Evolutionary conservation across 176 grass and related monocot species (phyloP), one percentile per base, ranked within the genome.

Genomic region (Aegilops sharonensis): DNA sequence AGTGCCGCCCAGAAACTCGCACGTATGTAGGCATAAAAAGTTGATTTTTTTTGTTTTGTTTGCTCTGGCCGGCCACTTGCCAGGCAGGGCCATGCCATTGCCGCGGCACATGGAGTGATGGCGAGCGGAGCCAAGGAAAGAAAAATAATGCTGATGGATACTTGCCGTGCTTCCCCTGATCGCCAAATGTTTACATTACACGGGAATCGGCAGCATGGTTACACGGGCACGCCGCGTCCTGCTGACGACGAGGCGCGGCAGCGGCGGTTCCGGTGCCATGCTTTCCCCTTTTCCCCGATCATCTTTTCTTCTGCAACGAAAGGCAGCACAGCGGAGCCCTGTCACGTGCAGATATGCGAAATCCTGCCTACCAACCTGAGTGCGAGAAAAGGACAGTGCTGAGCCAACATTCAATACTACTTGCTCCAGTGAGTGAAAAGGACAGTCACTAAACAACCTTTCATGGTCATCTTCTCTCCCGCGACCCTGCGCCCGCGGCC

Each of bases 141-240:
- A 83, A 13, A 52, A 45, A 62, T 60, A 11, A 18, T 9, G 59
- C 85, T 0, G 80, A 61, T 42, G 40, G 81, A 88, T 91, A 18
- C 89, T 11, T 88, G 80, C 62, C 89, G 81, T 91, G 89, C 85
- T 18, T 15, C 11, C 60, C 36, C 39, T 32, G 85, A 63, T 25
- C 69, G 85, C 85, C 89, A 88, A 30, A 81, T 81, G 75, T 47
- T 42, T 42, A 43, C 40, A 43, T 64, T 54, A 52, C 48, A 17
- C 14, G 48, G 48, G 77, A 72, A 72, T 81, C 88, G 6, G 39
- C 88, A n/a, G n/a, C 37, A 35, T 8, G 15, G 27, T 56, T 54
- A 10, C 42, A 18, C 14, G 67, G 81, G 31, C 56, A 78, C 79
- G 56, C 52, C 14, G 64, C 39, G 39, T 87, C 14, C 42, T 6